Evolutionary conservation across 495 filamentous ascomycete genomes (phyloP).

Genomic region (Aspergillus cristatus): DNA sequence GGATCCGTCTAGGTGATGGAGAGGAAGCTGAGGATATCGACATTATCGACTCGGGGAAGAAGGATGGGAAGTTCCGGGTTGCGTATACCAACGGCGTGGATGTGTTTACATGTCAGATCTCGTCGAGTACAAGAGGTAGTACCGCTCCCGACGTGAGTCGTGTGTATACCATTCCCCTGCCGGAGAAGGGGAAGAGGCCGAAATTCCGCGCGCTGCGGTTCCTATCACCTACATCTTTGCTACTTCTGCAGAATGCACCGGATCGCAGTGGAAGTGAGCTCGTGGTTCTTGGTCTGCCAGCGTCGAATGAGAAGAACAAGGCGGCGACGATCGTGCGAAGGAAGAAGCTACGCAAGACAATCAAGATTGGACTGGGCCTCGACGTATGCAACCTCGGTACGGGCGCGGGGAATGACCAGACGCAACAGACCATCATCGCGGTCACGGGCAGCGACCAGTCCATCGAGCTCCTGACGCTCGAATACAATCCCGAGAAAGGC

Average conservation of each 20-base stretch:
- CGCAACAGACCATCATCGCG: slow-evolving; percentile 70
- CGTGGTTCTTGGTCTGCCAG: slow-evolving; percentile 46
- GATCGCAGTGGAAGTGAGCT: slow-evolving; percentile 58
- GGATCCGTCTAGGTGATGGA: slow-evolving; percentile 49
- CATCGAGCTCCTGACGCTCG: slow-evolving; percentile 65
- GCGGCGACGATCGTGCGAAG: slow-evolving; percentile 38
- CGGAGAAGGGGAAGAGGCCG: slow-evolving; percentile 36
- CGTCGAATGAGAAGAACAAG: slow-evolving; percentile 5
- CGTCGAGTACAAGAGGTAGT: slow-evolving; percentile 29
- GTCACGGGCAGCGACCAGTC: slow-evolving; percentile 76
- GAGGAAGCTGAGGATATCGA: slow-evolving; percentile 80
- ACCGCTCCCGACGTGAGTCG: slow-evolving; percentile 45
- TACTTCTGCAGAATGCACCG: slow-evolving; percentile 44
- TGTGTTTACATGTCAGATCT: slow-evolving; percentile 44
- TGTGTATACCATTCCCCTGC: slow-evolving; percentile 53
- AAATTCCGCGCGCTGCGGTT: slow-evolving; percentile 66
- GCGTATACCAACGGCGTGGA: slow-evolving; percentile 76
- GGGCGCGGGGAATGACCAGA: slow-evolving; percentile 31
- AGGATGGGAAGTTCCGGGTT: slow-evolving; percentile 50
- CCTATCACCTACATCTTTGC: slow-evolving; percentile 46
- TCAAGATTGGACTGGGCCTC: slow-evolving; percentile 62
- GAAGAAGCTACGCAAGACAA: slow-evolving; percentile 44
- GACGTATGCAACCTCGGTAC: slow-evolving; percentile 60
- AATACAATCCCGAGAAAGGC: slow-evolving; percentile 32
- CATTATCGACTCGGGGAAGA: slow-evolving; percentile 45